phyloP scores from a whole-genome alignment of 2,329 filamentous ascomycete genomes.

The Penicillium paneum region DNA sequence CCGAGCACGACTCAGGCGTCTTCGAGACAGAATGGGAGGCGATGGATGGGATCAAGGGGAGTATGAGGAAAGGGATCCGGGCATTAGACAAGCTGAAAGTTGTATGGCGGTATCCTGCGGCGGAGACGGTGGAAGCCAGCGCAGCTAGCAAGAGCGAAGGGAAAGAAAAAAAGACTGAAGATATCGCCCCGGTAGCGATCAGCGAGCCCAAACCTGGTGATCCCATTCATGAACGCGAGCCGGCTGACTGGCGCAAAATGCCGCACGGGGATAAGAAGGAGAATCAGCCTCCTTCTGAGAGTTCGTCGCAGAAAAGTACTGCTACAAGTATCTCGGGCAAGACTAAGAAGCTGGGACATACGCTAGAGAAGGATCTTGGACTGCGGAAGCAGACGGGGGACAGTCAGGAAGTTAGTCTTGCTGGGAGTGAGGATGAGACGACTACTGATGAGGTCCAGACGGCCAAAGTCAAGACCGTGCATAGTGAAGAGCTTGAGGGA shows the following conservation, averaged over 20 bases:
- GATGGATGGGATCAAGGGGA: constrained; percentile 95
- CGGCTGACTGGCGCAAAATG: constrained; percentile 71
- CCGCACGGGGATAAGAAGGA: constrained; percentile 30
- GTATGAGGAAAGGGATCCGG: constrained; percentile 72
- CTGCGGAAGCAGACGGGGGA: constrained; percentile 62
- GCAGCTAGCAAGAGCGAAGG: neutral
- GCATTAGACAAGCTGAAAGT: constrained; percentile 80
- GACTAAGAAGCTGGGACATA: constrained; percentile 9
- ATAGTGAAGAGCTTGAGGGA: constrained; percentile 37
- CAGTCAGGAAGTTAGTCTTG: constrained; percentile 66
- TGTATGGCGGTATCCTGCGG: constrained; percentile 65
- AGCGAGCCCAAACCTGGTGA: constrained; percentile 64
- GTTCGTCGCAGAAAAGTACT: neutral
- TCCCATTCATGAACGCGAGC: constrained; percentile 64
- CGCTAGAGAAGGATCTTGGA: constrained; percentile 60
- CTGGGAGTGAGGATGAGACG: constrained; percentile 59
- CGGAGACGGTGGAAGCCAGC: constrained; percentile 10
- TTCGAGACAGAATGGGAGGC: constrained; percentile 70
- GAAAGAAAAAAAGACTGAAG: constrained; percentile 24
- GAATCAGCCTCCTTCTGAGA: constrained; percentile 4
- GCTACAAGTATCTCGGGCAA: neutral
- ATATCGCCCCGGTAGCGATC: constrained; percentile 38
- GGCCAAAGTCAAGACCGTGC: constrained; percentile 24
- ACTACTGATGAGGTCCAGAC: constrained; percentile 22
- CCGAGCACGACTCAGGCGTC: constrained; percentile 65